These are phyloP conservation scores for Myxozyma monticola DNA, from an alignment of 805 yeast genomes.

Conservation along the genomic window DNA sequence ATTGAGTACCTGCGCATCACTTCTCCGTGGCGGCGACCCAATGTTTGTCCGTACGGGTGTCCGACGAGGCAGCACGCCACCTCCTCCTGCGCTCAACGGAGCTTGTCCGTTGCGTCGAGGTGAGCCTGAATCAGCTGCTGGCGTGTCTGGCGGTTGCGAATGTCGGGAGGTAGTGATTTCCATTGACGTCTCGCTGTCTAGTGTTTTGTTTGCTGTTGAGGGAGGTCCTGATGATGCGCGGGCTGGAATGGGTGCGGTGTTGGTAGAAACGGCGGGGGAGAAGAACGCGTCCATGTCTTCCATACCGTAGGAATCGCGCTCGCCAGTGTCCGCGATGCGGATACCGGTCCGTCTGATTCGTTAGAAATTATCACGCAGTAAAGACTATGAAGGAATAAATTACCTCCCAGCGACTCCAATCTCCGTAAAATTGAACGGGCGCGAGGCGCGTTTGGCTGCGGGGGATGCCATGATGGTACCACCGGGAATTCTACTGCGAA, in stretches of 20 bases:
- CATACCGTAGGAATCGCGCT: conserved; percentile 32
- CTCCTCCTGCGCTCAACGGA: background rate
- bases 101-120: conserved; percentile 5
- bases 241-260: background rate
- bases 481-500: too few relatives aligned
- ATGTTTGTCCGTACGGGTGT: conserved; percentile 30
- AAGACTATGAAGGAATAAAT: background rate
- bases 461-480: too few relatives aligned
- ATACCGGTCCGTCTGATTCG: conserved; percentile 31
- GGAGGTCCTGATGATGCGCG: too few relatives aligned
- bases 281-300: conserved; percentile 33
- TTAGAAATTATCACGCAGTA: background rate
- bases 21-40: conserved; percentile 29
- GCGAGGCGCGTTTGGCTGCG: conserved; percentile 22
- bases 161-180: conserved; percentile 18
- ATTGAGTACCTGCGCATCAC: background rate
- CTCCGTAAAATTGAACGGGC: conserved; percentile 23
- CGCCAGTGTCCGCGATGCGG: conserved; percentile 31
- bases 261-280: conserved; percentile 16
- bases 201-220: conserved; percentile 10
- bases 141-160: background rate
- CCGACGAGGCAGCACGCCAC: conserved; percentile 18
- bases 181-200: conserved; percentile 22
- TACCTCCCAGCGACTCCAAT: conserved; percentile 29
- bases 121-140: background rate